phyloP scores from a whole-genome alignment of 768 basidiomycete genomes.

The Sporobolomyces phaffii region DNA sequence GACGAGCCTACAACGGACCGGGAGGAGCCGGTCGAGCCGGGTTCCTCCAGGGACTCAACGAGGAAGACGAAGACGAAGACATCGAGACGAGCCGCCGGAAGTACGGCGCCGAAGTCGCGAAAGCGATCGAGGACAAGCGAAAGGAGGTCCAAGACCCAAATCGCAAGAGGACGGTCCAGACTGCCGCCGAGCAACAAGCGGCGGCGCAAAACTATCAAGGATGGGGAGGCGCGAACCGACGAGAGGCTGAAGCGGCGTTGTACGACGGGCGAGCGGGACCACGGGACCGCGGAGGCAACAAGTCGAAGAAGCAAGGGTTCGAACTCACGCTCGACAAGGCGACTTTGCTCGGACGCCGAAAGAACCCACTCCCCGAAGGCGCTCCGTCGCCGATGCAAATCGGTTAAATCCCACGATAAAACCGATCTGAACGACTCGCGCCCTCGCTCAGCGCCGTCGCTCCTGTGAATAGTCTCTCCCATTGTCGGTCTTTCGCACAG shows the following conservation, averaged over 20 bases:
- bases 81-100: constrained; percentile 54
- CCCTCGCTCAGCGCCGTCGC: background rate
- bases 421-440: too few relatives aligned
- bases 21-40: constrained; percentile 77
- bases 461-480: too few relatives aligned
- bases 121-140: constrained; percentile 49
- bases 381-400: constrained; percentile 21
- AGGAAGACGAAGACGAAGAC: constrained; percentile 66
- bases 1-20: constrained; percentile 71
- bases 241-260: constrained; percentile 49
- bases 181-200: constrained; percentile 38
- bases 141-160: constrained; percentile 45
- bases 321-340: constrained; percentile 82
- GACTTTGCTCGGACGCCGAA: constrained; percentile 64
- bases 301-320: constrained; percentile 51
- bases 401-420: too few relatives aligned
- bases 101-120: constrained; percentile 49
- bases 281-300: constrained; percentile 54
- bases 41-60: constrained; percentile 79
- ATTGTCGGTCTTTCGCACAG: too few relatives aligned
- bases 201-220: constrained; percentile 47
- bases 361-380: constrained; percentile 22
- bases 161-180: constrained; percentile 36
- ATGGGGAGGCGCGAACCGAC: constrained; percentile 50
- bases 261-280: constrained; percentile 67